Percentiles rank a stretch among this genome's conserved stretches.
Evolutionary conservation across 2,329 filamentous ascomycete genomes (phyloP).

Genomic region (Ophiostoma populinum): DNA sequence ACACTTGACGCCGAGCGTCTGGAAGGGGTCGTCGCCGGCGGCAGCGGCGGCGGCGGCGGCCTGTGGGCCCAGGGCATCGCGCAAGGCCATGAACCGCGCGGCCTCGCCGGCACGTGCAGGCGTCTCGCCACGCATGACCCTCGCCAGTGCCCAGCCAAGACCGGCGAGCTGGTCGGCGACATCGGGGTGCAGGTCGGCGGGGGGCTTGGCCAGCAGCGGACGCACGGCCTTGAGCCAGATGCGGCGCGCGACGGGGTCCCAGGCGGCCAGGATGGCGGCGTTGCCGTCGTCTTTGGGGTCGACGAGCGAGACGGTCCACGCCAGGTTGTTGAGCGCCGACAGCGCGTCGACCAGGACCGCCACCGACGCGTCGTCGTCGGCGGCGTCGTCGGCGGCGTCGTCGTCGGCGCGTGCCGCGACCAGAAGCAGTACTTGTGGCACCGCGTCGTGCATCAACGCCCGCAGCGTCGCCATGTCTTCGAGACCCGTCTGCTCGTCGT

Average conservation of each 20-base stretch:
- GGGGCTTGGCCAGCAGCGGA: conserved; percentile 41
- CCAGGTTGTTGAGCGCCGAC: conserved; percentile 47
- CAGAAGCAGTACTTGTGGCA: conserved; percentile 32
- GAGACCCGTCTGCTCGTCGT: conserved; percentile 26
- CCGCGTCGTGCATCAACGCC: conserved; percentile 25
- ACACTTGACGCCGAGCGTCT: conserved; percentile 46
- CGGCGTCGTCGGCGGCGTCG: conserved; percentile 21
- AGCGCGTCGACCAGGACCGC: conserved; percentile 36
- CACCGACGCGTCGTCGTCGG: conserved; percentile 13
- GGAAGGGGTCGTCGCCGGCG: conserved; percentile 33
- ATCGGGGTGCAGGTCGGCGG: conserved; percentile 38
- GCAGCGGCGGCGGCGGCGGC: conserved; percentile 14
- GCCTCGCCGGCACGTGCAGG: conserved; percentile 36
- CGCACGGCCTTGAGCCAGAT: conserved; percentile 42
- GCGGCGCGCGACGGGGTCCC: conserved; percentile 33
- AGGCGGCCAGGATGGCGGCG: conserved; percentile 31
- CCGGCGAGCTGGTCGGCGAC: conserved; percentile 44
- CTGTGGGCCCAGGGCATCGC: conserved; percentile 30
- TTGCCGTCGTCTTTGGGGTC: conserved; percentile 40
- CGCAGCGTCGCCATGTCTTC: conserved; percentile 37
- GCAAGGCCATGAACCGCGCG: conserved; percentile 46
- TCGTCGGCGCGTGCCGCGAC: conserved; percentile 20
- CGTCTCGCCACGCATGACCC: conserved; percentile 32
- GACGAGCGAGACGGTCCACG: conserved; percentile 46
- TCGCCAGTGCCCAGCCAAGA: conserved; percentile 47